Evolutionary conservation across 2,329 filamentous ascomycete genomes (phyloP).

Genomic region (Myotisia sp.): DNA sequence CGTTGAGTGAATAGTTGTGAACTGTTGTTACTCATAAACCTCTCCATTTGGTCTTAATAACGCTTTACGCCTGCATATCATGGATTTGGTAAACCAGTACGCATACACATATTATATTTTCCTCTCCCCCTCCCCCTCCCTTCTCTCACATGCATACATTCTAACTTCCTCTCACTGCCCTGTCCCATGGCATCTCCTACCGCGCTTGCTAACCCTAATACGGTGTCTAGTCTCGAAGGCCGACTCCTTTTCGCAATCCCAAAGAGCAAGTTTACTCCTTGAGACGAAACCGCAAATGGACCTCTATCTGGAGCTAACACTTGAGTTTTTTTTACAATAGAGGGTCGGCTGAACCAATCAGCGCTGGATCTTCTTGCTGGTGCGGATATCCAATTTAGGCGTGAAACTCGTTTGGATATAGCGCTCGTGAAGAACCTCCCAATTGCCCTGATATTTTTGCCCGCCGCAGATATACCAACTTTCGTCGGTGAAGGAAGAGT

Average conservation of each 20-base stretch:
- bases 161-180: no score
- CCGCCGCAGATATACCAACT: conserved; percentile 90
- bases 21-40: no score
- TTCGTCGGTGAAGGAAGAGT: conserved; percentile 92
- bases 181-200: conserved; percentile 1
- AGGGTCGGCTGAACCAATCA: conserved; percentile 82
- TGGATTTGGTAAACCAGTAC: conserved; percentile 52
- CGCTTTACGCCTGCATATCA: conserved; percentile 19
- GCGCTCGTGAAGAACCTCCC: conserved; percentile 94
- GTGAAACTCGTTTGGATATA: conserved; percentile 89
- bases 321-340: conserved; percentile 33
- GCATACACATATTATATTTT: conserved; percentile 16
- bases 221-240: conserved; percentile 61
- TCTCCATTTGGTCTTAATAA: no score
- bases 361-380: conserved; percentile 83
- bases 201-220: conserved; percentile 11
- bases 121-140: background rate
- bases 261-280: conserved; percentile 61
- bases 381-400: conserved; percentile 89
- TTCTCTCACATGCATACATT: background rate
- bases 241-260: conserved; percentile 93
- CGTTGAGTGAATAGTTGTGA: background rate
- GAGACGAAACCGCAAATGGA: no score
- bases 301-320: no score
- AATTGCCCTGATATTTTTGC: conserved; percentile 91